Percentiles rank a stretch among this genome's conserved stretches.
Conservation (phyloP, 495 filamentous ascomycete genomes). For the Cetradonia linearis region DNA sequence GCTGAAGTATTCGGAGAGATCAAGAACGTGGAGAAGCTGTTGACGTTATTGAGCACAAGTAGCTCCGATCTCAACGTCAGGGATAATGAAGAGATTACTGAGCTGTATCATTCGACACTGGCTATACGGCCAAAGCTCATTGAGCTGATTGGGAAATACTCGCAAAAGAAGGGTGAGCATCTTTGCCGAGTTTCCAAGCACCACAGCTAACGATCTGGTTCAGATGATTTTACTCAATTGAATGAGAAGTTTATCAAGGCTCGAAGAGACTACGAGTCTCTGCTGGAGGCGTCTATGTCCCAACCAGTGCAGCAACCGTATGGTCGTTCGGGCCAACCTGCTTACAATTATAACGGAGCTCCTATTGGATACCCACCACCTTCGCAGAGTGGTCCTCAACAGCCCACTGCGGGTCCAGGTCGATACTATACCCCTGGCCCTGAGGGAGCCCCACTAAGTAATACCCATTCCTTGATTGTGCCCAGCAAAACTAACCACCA, state of each 20-base stretch:
- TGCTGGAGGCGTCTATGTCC: constrained; percentile 94
- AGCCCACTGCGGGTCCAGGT: constrained; percentile 55
- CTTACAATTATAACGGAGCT: constrained; percentile 51
- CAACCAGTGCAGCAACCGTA: constrained; percentile 70
- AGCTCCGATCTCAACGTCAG: constrained; percentile 76
- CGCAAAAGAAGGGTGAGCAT: constrained; percentile 84
- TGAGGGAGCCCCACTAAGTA: constrained; percentile 12
- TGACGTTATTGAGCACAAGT: constrained; percentile 89
- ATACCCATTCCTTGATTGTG: not conserved
- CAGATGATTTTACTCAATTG: constrained; percentile 94
- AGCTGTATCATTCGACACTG: constrained; percentile 84
- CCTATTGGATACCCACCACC: constrained; percentile 39
- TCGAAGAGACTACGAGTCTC: constrained; percentile 84
- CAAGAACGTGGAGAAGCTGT: constrained; percentile 94
- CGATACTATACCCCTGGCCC: constrained; percentile 59
- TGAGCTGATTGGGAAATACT: constrained; percentile 97
- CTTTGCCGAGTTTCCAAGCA: no score
- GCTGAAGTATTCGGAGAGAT: constrained; percentile 96
- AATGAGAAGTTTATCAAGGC: constrained; percentile 99
- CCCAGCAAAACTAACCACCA: not conserved
- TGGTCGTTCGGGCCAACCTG: constrained; percentile 46
- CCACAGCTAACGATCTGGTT: constrained; percentile 12
- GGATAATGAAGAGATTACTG: constrained; percentile 89
- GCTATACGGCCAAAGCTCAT: constrained; percentile 95
- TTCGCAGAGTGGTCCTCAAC: constrained; percentile 25